Conservation (phyloP, 1,284 basidiomycete species). For the Athelia psychrophila region DNA sequence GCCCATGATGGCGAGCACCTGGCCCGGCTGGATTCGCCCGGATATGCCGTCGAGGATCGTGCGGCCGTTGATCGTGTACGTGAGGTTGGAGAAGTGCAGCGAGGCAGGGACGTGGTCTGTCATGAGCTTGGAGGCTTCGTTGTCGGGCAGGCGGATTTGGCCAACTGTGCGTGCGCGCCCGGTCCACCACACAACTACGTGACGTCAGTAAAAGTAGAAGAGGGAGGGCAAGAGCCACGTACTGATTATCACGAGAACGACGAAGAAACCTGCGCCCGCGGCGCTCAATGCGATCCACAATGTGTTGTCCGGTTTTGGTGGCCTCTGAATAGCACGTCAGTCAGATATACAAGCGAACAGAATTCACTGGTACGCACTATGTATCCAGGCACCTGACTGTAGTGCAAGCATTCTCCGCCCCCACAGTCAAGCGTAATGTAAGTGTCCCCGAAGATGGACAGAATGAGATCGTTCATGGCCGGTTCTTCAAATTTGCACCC, state of each 20-base stretch:
- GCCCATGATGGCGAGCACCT: constrained; percentile 94
- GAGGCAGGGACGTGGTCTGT: constrained; percentile 91
- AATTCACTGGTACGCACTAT: constrained; percentile 46
- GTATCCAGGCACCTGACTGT: constrained; percentile 92
- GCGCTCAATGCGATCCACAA: constrained; percentile 83
- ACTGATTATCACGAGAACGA: constrained; percentile 46
- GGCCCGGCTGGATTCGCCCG: constrained; percentile 83
- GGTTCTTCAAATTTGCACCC: constrained; percentile 92
- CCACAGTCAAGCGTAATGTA: constrained; percentile 88
- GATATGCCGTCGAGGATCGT: constrained; percentile 78
- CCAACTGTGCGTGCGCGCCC: constrained; percentile 71
- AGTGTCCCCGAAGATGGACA: constrained; percentile 89
- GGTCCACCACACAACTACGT: constrained; percentile 82
- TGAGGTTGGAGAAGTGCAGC: constrained; percentile 84
- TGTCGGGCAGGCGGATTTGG: constrained; percentile 77
- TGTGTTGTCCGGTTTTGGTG: constrained; percentile 78
- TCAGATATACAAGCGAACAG: not conserved
- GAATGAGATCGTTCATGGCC: constrained; percentile 94
- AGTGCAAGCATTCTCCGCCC: constrained; percentile 93
- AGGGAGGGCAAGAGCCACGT: not conserved
- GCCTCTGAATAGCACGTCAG: constrained; percentile 45
- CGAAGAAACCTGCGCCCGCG: constrained; percentile 70
- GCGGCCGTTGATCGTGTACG: constrained; percentile 73
- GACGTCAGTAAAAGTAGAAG: too few species aligned
- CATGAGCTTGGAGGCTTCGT: constrained; percentile 85